phyloP scores from a whole-genome alignment of 106 monocot species.

The Agapanthus africanus region DNA sequence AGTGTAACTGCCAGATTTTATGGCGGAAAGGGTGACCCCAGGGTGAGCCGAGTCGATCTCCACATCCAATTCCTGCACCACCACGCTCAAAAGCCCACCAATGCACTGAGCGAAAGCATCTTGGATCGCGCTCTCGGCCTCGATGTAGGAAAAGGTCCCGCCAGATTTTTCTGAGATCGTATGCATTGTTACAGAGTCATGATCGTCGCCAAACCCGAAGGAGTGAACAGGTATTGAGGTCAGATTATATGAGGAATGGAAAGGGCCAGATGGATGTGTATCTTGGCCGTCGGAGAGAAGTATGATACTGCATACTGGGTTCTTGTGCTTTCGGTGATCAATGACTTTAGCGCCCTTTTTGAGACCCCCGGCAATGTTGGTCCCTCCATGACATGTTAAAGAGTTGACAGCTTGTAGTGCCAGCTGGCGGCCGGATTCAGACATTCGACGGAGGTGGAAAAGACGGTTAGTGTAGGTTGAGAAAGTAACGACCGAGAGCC shows the following conservation, averaged over 20 bases:
- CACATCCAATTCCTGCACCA: conserved; percentile 32
- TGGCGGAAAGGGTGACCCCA: conserved; percentile 9
- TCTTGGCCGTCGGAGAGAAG: conserved; percentile 95
- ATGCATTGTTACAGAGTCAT: conserved; percentile 32
- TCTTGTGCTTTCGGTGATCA: conserved; percentile 54
- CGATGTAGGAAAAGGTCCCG: conserved; percentile 54
- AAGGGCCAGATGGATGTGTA: conserved; percentile 27
- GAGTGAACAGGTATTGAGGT: conserved; percentile 29
- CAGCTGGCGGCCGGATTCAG: conserved; percentile 58
- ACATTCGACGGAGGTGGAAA: conserved; percentile 69
- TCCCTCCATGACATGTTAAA: conserved; percentile 50
- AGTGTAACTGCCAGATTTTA: conserved; percentile 50
- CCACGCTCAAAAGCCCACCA: conserved; percentile 49
- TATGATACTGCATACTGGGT: conserved; percentile 66
- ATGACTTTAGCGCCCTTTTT: conserved; percentile 63
- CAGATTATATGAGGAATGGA: background rate
- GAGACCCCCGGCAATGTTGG: conserved; percentile 81
- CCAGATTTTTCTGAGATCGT: conserved; percentile 42
- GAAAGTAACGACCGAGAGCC: conserved; percentile 74
- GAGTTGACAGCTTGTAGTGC: conserved; percentile 78
- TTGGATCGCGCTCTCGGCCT: conserved; percentile 41
- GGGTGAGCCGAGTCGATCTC: conserved; percentile 22
- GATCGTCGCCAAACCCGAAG: conserved; percentile 33
- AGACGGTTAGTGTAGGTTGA: conserved; percentile 72
- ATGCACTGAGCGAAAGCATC: conserved; percentile 61